Base-by-base conservation (phyloP, 192 early-diverging fungal genomes). In the Glomus cerebriforme region DNA sequence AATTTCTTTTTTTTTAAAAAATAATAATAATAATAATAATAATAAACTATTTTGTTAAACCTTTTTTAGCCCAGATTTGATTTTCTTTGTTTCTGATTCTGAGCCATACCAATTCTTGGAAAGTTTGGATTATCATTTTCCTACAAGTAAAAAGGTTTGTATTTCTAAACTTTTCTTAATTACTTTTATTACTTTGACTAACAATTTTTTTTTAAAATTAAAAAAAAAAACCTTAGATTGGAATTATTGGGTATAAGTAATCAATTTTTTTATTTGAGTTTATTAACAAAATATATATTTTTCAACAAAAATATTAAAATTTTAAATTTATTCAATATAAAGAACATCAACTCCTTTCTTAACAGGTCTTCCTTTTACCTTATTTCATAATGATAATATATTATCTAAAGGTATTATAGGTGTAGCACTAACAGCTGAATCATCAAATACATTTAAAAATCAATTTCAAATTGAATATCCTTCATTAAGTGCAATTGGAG, bases 81-180 rank as follows among this genome's bases (percentile, higher is more conserved):
- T 87, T 22, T 73, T 85, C 10, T 75, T 88, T 49, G 58, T 84
- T 29, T 87, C 87, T 3, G 87, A 90, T 81, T 63, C 84, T 43
- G 89, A 90, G 39, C 87, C 88, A 7, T 84, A 90, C 59, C 81
- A 87, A 71, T 77, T 88, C 59, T 59, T 88, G n/a, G 82, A 87
- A 64, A 81, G 83, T 1, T 68, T 90, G 10, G 89, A 90, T 79
- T 60, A 82, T 69, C 79, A 86, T 15, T 86, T 76, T 63, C 85
- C 86, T 32, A 39, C 67, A 0, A 81, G 83, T 13, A 47, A 39
- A 22, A 90, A 90, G 70, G 34, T 84, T 43, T 22, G 5, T 67
- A 19, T 37, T 22, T 22, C 22, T 37, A 17, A 62, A 43, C 8
- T 19, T 12, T 10, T 60, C 10, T 22, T 19, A 27, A 45, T 79